phyloP scores from a whole-genome alignment of 305 asterid species.

The Fraxinus paxiana region DNA sequence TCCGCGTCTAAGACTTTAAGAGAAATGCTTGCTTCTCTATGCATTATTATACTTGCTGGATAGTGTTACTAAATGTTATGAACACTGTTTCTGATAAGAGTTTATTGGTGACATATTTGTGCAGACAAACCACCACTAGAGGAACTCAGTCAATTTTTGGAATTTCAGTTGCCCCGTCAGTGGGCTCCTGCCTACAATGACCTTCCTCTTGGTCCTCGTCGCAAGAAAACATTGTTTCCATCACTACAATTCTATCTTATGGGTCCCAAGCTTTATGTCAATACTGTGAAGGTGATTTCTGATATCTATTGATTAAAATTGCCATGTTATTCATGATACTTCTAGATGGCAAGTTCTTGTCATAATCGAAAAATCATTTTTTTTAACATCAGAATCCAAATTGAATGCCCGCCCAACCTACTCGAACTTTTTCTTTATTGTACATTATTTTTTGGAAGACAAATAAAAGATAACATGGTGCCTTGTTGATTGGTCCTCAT shows the following conservation, averaged over 20 bases:
- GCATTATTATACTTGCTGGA: neutral
- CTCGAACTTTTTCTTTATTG: neutral
- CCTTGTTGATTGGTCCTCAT: neutral
- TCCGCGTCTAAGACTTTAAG: neutral
- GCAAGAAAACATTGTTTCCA: conserved; percentile 69
- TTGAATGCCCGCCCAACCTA: neutral
- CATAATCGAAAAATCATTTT: neutral
- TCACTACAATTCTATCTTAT: conserved; percentile 69
- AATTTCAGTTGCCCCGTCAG: conserved; percentile 82
- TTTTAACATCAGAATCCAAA: neutral
- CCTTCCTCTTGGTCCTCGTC: conserved; percentile 75
- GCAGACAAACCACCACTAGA: conserved; percentile 92
- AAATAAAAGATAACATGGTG: neutral
- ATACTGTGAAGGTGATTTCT: conserved; percentile 63
- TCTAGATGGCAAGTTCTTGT: neutral
- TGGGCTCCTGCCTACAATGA: conserved; percentile 95
- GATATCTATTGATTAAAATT: neutral
- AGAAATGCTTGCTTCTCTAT: neutral
- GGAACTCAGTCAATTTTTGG: conserved; percentile 83
- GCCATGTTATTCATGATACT: neutral
- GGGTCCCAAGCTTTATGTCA: conserved; percentile 93
- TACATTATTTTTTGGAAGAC: neutral
- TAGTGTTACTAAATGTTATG: neutral
- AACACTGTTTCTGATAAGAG: conserved; percentile 17
- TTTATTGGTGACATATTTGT: conserved; percentile 19